Evolutionary conservation across 805 yeast species (phyloP).

Genomic region (Kockiozyma suomiensis): DNA sequence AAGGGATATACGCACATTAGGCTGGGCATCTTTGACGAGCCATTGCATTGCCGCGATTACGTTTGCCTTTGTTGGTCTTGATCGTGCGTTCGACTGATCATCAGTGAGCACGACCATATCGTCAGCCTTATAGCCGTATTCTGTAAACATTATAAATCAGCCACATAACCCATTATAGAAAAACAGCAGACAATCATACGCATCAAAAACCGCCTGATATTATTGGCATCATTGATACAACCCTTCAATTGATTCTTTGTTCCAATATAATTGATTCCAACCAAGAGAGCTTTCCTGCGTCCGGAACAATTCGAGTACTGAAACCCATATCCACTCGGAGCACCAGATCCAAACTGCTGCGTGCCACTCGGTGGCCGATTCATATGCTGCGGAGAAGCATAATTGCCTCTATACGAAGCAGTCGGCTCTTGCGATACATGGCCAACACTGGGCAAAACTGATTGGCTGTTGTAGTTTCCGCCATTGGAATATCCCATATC

Average conservation of each 20-base stretch:
- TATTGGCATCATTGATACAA: constrained; percentile 75
- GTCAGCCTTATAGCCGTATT: constrained; percentile 29
- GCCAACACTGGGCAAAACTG: neutral
- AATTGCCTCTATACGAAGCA: constrained; percentile 7
- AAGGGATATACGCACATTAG: constrained; percentile 48
- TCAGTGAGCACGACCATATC: constrained; percentile 46
- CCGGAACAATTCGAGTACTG: constrained; percentile 75
- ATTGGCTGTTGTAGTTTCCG: neutral
- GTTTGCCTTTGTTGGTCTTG: constrained; percentile 66
- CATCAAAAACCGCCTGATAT: constrained; percentile 43
- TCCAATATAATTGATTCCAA: constrained; percentile 80
- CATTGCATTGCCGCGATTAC: constrained; percentile 79
- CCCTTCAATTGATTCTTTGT: constrained; percentile 64
- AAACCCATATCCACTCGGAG: constrained; percentile 44
- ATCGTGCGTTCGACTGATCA: constrained; percentile 45
- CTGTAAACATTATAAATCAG: constrained; percentile 47
- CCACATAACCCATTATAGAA: constrained; percentile 30
- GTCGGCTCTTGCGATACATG: neutral
- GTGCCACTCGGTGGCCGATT: constrained; percentile 36
- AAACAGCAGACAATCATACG: neutral
- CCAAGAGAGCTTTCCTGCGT: constrained; percentile 67
- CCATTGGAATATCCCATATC: neutral
- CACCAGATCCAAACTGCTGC: constrained; percentile 43
- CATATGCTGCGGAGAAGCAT: constrained; percentile 19
- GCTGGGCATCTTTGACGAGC: constrained; percentile 71